Evolutionary conservation across 2,329 filamentous ascomycete species (phyloP).

Genomic region (Penicillium sp.): DNA sequence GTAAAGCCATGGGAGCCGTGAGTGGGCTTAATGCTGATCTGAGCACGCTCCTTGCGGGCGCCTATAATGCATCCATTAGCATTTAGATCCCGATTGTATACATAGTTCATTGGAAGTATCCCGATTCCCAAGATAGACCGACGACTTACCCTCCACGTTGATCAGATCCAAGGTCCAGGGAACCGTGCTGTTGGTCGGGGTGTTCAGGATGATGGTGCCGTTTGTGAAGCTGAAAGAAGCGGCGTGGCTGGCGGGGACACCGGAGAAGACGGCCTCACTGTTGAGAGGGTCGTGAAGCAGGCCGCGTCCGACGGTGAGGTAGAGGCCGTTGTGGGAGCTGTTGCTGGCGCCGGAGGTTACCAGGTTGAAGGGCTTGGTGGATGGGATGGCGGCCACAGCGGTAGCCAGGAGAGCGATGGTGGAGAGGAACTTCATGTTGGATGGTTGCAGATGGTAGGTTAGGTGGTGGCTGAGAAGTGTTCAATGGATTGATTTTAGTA

Average conservation of each 20-base stretch:
- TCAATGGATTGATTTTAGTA: background rate
- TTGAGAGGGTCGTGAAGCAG: conserved; percentile 15
- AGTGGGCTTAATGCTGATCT: conserved; percentile 18
- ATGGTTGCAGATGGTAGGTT: background rate
- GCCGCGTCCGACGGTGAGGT: conserved; percentile 9
- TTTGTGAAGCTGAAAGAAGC: conserved; percentile 15
- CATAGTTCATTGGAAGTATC: background rate
- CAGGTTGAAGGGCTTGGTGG: conserved; percentile 17
- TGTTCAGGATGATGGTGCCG: conserved; percentile 14
- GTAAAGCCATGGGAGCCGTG: conserved; percentile 15
- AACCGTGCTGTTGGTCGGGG: conserved; percentile 3
- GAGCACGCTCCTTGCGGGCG: conserved; percentile 11
- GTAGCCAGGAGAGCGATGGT: conserved; percentile 30
- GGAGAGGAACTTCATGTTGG: conserved; percentile 30
- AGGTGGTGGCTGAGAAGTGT: background rate
- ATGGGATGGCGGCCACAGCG: conserved; percentile 26
- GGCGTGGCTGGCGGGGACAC: conserved; percentile 5
- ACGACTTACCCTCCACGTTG: conserved; percentile 2
- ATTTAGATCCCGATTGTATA: background rate
- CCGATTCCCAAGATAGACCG: too few species aligned
- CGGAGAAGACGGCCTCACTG: conserved; percentile 16
- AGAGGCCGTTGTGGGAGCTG: conserved; percentile 18
- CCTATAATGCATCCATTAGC: background rate
- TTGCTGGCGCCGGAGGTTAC: conserved; percentile 19
- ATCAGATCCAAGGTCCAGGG: conserved; percentile 17